Percentiles rank a stretch among this genome's conserved stretches.
These are phyloP conservation scores for Allium fistulosum DNA, from an alignment of 106 monocot genomes.

Conservation along the genomic window DNA sequence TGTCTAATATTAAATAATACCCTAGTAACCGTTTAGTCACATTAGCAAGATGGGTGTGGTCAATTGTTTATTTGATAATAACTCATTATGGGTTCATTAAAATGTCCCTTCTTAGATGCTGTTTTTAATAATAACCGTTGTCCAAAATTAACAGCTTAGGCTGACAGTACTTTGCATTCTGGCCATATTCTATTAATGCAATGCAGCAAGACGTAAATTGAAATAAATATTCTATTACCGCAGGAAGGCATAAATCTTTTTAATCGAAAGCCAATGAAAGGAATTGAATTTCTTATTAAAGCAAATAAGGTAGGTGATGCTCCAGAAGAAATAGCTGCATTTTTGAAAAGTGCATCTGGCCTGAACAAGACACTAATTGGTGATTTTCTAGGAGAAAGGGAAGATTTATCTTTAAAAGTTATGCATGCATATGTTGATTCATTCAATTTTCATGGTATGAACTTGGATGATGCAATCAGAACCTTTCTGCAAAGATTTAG, in stretches of 20 bases:
- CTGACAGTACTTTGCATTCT: too few relatives aligned
- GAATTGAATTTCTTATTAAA: constrained; percentile 86
- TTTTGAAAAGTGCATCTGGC: constrained; percentile 75
- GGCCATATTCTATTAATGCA: background rate
- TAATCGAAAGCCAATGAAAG: constrained; percentile 89
- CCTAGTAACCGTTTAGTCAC: too few relatives aligned
- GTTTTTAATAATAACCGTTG: too few relatives aligned
- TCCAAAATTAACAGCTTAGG: too few relatives aligned
- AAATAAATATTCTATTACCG: constrained; percentile 11
- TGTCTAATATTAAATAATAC: too few relatives aligned
- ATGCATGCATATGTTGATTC: constrained; percentile 99
- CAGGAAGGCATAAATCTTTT: constrained; percentile 99
- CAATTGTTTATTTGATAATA: too few relatives aligned
- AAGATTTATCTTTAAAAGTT: constrained; percentile 77
- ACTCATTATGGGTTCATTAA: too few relatives aligned
- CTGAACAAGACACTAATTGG: constrained; percentile 86
- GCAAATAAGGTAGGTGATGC: constrained; percentile 79
- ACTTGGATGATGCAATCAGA: constrained; percentile 94
- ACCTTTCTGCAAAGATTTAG: constrained; percentile 80
- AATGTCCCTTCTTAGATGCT: too few relatives aligned
- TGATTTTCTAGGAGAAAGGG: constrained; percentile 96
- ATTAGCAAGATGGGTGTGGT: too few relatives aligned
- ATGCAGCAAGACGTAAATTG: background rate
- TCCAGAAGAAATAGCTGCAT: constrained; percentile 80
- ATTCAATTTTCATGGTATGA: constrained; percentile 90